A percentile compares a stretch with the other conserved stretches of the same genome.
Evolutionary conservation across 2,329 filamentous ascomycete genomes (phyloP).

Genomic region (Fonsecaea multimorphosa): DNA sequence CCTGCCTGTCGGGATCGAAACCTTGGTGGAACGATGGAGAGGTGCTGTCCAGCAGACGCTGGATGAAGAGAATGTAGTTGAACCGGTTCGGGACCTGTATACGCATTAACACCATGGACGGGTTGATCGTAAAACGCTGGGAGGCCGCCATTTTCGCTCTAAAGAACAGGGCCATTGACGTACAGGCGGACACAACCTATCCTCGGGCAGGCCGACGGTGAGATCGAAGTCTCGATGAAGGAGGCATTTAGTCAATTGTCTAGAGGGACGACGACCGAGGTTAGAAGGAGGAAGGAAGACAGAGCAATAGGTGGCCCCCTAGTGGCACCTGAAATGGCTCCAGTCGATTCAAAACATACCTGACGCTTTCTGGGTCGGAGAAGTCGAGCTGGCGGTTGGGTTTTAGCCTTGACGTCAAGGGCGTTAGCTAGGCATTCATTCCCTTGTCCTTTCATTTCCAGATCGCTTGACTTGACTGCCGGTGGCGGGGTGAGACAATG

Average conservation of each 20-base stretch:
- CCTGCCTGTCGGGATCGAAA: slow-evolving; percentile 61
- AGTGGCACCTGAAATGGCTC: not conserved
- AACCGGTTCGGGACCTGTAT: slow-evolving; percentile 51
- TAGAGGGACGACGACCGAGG: slow-evolving; percentile 38
- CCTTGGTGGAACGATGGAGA: slow-evolving; percentile 53
- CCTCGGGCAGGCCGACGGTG: slow-evolving; percentile 70
- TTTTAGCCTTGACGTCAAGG: slow-evolving; percentile 52
- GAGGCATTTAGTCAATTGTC: slow-evolving; percentile 76
- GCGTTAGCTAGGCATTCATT: not conserved
- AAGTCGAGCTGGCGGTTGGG: slow-evolving; percentile 74
- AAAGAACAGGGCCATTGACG: slow-evolving; percentile 8
- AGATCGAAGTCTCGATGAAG: slow-evolving; percentile 78
- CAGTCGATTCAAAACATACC: slow-evolving; percentile 56
- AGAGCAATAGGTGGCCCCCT: not conserved
- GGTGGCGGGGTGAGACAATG: not conserved
- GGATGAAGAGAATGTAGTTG: slow-evolving; percentile 91
- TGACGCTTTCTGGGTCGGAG: slow-evolving; percentile 74
- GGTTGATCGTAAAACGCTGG: not conserved
- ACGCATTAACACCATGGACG: slow-evolving; percentile 1
- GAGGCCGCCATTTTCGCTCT: not conserved
- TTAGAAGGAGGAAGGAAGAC: not conserved
- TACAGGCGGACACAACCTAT: slow-evolving; percentile 87
- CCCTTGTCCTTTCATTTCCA: not conserved
- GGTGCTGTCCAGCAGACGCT: slow-evolving; percentile 77
- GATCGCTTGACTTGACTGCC: not conserved